These are phyloP conservation scores for Porodaedalea pini DNA, from an alignment of 1,284 basidiomycete species.

Conservation along the genomic window DNA sequence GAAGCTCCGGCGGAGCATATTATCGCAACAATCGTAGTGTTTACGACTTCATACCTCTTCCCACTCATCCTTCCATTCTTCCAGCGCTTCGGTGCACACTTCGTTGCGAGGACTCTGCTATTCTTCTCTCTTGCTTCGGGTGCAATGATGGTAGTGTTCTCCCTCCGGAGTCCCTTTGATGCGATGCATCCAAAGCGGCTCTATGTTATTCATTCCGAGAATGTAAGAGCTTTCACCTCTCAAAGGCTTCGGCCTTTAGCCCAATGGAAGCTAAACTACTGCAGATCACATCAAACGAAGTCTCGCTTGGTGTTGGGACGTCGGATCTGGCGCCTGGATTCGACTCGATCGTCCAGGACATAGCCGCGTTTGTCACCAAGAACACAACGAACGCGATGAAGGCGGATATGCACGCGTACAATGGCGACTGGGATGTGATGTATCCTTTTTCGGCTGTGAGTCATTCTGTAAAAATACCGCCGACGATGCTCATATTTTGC, in stretches of 20 bases:
- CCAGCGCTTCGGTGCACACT: conserved; percentile 61
- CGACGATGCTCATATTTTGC: conserved; percentile 18
- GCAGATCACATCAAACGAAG: conserved; percentile 70
- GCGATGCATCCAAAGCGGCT: conserved; percentile 84
- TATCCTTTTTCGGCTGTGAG: conserved; percentile 81
- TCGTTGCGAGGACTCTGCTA: conserved; percentile 47
- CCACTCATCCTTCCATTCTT: conserved; percentile 73
- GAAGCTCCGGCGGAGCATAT: conserved; percentile 86
- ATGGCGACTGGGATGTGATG: conserved; percentile 81
- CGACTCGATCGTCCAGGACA: conserved; percentile 53
- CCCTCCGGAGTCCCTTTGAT: conserved; percentile 71
- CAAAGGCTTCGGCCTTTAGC: neutral
- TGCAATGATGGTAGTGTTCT: conserved; percentile 59
- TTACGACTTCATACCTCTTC: conserved; percentile 57
- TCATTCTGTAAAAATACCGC: conserved; percentile 6
- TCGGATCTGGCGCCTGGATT: conserved; percentile 85
- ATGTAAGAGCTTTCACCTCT: conserved; percentile 49
- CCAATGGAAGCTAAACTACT: neutral
- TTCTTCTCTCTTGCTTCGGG: conserved; percentile 45
- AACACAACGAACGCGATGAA: conserved; percentile 30
- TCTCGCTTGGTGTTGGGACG: conserved; percentile 78
- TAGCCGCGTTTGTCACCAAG: conserved; percentile 58
- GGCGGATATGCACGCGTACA: conserved; percentile 62
- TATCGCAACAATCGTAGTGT: conserved; percentile 72
- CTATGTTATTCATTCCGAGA: conserved; percentile 84